These are phyloP conservation scores for Alternaria novae-zelandiae DNA, from an alignment of 2,329 filamentous ascomycete species.

Conservation along the genomic window DNA sequence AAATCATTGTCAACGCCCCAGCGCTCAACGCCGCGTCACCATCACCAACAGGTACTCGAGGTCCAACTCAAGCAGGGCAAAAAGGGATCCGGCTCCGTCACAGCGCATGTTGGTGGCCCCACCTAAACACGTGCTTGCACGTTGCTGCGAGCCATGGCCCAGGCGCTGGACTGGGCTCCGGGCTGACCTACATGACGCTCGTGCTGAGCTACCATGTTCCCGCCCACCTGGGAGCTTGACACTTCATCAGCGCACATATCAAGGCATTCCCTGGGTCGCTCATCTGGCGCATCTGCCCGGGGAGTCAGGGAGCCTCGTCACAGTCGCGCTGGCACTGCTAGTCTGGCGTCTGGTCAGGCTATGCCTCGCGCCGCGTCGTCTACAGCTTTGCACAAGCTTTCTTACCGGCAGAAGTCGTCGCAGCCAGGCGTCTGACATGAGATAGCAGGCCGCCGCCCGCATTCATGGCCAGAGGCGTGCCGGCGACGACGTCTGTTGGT, in stretches of 20 bases:
- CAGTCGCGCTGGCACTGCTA: neutral
- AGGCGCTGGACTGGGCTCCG: constrained; percentile 5
- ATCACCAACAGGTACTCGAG: neutral
- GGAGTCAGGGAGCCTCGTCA: neutral
- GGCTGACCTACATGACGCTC: neutral
- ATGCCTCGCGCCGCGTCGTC: constrained; percentile 8
- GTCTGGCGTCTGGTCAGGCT: constrained; percentile 7
- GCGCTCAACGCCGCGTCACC: neutral
- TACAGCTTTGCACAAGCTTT: neutral
- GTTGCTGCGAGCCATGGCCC: constrained; percentile 19
- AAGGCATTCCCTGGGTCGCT: neutral
- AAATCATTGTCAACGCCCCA: constrained; percentile 6
- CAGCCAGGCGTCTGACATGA: constrained; percentile 18
- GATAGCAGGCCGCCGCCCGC: constrained; percentile 6
- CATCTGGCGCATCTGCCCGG: neutral
- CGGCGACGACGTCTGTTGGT: constrained; percentile 17
- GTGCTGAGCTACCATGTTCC: constrained; percentile 14
- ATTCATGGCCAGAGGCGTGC: constrained; percentile 2
- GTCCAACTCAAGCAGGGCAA: neutral
- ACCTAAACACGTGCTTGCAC: constrained; percentile 21
- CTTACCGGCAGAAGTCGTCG: constrained; percentile 9
- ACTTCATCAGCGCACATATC: constrained; percentile 11
- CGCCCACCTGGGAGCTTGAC: constrained; percentile 15
- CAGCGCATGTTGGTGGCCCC: neutral
- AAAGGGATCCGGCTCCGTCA: neutral